phyloP scores from a whole-genome alignment of 148 eudicot species.

The Vaccinium myrtillus region DNA sequence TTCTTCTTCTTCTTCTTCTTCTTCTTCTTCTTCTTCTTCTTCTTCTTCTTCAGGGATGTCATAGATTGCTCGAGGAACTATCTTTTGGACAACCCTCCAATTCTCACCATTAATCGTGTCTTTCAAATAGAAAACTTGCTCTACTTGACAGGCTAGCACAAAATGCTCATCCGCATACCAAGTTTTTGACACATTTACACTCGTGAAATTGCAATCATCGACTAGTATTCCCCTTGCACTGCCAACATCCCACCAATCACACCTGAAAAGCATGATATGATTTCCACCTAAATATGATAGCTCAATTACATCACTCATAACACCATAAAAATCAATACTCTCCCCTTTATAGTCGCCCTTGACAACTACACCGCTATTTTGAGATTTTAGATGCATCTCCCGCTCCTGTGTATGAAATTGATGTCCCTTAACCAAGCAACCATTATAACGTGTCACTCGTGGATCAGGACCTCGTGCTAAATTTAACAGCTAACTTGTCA shows the following conservation, averaged over 20 bases:
- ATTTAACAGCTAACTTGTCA: neutral
- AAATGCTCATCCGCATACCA: slow-evolving; percentile 6
- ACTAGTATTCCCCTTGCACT: too few species aligned
- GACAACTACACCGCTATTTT: slow-evolving; percentile 11
- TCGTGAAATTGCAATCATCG: neutral
- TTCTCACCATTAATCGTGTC: neutral
- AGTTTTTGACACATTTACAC: neutral
- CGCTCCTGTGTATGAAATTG: neutral
- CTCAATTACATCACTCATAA: neutral
- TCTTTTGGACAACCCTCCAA: neutral
- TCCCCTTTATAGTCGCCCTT: slow-evolving; percentile 6
- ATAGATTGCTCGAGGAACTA: neutral
- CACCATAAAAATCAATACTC: slow-evolving; percentile 12
- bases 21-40: neutral
- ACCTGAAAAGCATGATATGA: neutral
- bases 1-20: neutral
- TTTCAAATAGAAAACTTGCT: slow-evolving; percentile 3
- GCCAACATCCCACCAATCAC: slow-evolving; percentile 16
- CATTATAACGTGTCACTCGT: neutral
- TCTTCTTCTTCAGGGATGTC: neutral
- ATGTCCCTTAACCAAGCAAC: neutral
- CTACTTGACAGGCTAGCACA: neutral
- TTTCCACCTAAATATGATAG: neutral
- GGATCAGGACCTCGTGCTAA: neutral
- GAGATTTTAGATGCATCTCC: neutral